Evolutionary conservation across 202 grass and related monocot species (phyloP).

Genomic region (Dendrocalamus latiflorus): DNA sequence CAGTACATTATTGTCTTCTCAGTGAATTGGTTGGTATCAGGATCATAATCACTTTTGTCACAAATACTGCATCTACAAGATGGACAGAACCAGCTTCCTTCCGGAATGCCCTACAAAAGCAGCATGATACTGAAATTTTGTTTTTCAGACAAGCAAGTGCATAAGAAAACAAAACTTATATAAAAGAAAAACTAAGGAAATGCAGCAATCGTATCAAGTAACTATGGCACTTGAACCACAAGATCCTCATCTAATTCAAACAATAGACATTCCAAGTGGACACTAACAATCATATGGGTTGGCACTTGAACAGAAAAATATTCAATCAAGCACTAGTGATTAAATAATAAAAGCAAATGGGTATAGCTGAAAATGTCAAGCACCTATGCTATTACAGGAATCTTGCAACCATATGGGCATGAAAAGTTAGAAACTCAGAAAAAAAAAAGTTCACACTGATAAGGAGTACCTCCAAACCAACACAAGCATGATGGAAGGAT

Average conservation of each 20-base stretch:
- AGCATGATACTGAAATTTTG: constrained; percentile 11
- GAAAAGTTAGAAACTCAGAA: too few relatives aligned
- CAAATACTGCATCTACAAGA: constrained; percentile 63
- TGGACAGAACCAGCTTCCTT: constrained; percentile 72
- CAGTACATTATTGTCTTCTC: constrained; percentile 63
- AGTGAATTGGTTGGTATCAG: constrained; percentile 43
- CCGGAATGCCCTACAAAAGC: constrained; percentile 45
- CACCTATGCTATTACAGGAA: too few relatives aligned
- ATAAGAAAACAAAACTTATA: constrained; percentile 12
- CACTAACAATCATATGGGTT: not conserved
- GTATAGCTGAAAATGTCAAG: too few relatives aligned
- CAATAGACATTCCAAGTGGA: constrained; percentile 10
- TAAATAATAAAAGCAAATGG: constrained; percentile 13
- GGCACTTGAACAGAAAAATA: not conserved
- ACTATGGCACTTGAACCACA: not conserved
- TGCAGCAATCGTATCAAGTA: not conserved
- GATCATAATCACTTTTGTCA: constrained; percentile 47
- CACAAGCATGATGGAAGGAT: too few relatives aligned
- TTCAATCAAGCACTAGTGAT: not conserved
- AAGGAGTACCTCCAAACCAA: too few relatives aligned
- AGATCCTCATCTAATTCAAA: not conserved
- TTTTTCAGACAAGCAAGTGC: constrained; percentile 23
- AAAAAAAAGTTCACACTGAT: too few relatives aligned
- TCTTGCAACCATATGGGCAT: too few relatives aligned
- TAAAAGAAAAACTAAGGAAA: constrained; percentile 21